Percentiles rank a stretch among this genome's conserved stretches.
Conservation (phyloP, 768 basidiomycete genomes). For the Pholiota conissans region DNA sequence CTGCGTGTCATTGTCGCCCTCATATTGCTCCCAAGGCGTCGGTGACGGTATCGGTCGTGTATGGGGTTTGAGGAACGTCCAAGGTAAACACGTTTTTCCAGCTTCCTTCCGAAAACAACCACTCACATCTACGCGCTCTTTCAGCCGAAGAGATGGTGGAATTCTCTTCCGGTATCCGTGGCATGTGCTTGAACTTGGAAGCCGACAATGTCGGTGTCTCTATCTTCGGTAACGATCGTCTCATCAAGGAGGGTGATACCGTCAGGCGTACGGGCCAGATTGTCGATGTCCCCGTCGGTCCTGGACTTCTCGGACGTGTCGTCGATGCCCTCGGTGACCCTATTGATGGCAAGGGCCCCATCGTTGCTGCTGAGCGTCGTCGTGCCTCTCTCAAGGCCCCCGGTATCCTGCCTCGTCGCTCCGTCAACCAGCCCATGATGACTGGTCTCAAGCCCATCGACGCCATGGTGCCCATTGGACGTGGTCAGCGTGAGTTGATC, state of each 20-base stretch:
- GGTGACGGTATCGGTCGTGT: conserved; percentile 99
- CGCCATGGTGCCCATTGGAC: conserved; percentile 99
- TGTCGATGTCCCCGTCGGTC: conserved; percentile 99
- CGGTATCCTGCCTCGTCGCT: conserved; percentile 98
- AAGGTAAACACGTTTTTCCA: conserved; percentile 55
- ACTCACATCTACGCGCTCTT: conserved; percentile 22
- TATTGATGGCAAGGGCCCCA: conserved; percentile 99
- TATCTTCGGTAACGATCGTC: conserved; percentile 97
- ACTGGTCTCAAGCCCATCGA: conserved; percentile 99
- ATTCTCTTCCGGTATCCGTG: conserved; percentile 99
- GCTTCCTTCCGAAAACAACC: conserved; percentile 10
- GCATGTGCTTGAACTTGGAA: conserved; percentile 99
- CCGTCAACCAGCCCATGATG: conserved; percentile 99
- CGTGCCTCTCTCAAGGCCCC: conserved; percentile 99
- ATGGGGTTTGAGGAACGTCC: conserved; percentile 98
- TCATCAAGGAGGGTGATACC: conserved; percentile 99
- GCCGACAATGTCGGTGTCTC: conserved; percentile 99
- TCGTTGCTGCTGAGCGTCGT: conserved; percentile 89
- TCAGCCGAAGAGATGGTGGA: conserved; percentile 99
- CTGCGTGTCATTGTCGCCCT: conserved; percentile 11
- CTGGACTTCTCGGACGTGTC: conserved; percentile 96
- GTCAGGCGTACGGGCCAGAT: conserved; percentile 99
- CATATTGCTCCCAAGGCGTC: conserved; percentile 61
- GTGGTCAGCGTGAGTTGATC: conserved; percentile 99
- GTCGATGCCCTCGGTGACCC: conserved; percentile 99